Evolutionary conservation across 306 rosid genomes (phyloP).

Genomic region (Lagenaria siceraria): DNA sequence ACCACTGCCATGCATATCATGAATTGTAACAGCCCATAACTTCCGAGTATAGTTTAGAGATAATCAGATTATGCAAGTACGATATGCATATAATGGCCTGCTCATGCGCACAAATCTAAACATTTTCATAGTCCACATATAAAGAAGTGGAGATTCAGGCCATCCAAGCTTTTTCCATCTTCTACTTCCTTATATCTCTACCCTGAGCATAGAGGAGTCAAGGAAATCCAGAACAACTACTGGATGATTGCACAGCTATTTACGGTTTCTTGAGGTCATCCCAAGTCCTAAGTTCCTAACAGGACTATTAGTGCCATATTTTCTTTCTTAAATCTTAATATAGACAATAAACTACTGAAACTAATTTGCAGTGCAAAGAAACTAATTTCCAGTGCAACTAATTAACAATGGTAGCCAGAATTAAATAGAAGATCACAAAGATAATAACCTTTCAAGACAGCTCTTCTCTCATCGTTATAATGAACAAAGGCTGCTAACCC

Average conservation of each 20-base stretch:
- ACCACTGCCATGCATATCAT: not conserved
- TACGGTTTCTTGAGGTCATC: not conserved
- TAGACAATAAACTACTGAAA: not conserved
- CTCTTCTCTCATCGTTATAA: constrained; percentile 78
- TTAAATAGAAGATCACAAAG: not conserved
- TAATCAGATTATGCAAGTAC: not conserved
- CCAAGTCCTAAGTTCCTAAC: not conserved
- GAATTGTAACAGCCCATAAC: not conserved
- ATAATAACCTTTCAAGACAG: constrained; percentile 52
- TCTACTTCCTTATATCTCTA: not conserved
- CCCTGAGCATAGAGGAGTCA: not conserved
- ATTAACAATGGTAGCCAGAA: not conserved
- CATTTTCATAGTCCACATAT: not conserved
- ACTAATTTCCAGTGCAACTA: not conserved
- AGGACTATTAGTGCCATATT: not conserved
- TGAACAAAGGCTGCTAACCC: constrained; percentile 55
- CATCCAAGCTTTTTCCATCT: not conserved
- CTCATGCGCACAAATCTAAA: not conserved
- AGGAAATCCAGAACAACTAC: not conserved
- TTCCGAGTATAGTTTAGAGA: not conserved
- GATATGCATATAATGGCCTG: not conserved
- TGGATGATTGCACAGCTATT: not conserved
- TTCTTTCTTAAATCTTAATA: not conserved
- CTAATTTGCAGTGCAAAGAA: not conserved
- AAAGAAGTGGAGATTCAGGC: not conserved